These are phyloP conservation scores for Nicotiana noctiflora DNA, from an alignment of 257 asterid genomes.

Conservation along the genomic window DNA sequence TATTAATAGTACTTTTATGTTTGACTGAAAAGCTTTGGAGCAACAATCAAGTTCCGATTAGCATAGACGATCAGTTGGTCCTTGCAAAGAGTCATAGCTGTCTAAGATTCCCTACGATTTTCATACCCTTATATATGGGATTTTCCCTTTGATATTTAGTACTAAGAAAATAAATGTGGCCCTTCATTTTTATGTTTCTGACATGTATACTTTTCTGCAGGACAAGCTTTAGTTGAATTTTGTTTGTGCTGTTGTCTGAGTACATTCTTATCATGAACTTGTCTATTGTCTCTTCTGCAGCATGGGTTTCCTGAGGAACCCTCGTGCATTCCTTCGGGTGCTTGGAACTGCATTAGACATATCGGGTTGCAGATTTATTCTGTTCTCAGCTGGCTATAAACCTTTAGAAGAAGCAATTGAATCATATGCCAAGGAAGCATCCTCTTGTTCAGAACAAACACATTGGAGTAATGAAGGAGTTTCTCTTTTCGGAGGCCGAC, in stretches of 20 bases:
- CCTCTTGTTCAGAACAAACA: conserved; percentile 35
- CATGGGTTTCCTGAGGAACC: conserved; percentile 77
- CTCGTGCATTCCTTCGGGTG: conserved; percentile 45
- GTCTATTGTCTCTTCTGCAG: conserved; percentile 36
- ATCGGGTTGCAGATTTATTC: conserved; percentile 52
- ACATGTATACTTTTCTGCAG: neutral
- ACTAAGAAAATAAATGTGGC: too few relatives aligned
- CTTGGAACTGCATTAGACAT: conserved; percentile 43
- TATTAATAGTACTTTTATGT: neutral
- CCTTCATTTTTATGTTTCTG: too few relatives aligned
- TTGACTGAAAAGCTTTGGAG: neutral
- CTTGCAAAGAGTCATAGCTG: neutral
- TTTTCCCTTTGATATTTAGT: neutral
- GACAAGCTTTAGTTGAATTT: neutral
- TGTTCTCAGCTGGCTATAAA: conserved; percentile 74
- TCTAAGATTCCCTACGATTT: neutral
- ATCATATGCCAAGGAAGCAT: conserved; percentile 29
- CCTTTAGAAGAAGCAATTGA: conserved; percentile 72
- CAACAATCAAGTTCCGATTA: neutral
- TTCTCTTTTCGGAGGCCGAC: conserved; percentile 52
- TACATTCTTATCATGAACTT: conserved; percentile 4
- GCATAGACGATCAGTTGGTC: neutral
- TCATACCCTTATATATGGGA: neutral
- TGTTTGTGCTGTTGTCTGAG: neutral
- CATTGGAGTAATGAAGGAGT: conserved; percentile 40